A percentile compares a stretch with the other conserved stretches of the same genome.
These are phyloP conservation scores for Cynara cardunculus DNA, from an alignment of 129 eudicot species.

Conservation along the genomic window DNA sequence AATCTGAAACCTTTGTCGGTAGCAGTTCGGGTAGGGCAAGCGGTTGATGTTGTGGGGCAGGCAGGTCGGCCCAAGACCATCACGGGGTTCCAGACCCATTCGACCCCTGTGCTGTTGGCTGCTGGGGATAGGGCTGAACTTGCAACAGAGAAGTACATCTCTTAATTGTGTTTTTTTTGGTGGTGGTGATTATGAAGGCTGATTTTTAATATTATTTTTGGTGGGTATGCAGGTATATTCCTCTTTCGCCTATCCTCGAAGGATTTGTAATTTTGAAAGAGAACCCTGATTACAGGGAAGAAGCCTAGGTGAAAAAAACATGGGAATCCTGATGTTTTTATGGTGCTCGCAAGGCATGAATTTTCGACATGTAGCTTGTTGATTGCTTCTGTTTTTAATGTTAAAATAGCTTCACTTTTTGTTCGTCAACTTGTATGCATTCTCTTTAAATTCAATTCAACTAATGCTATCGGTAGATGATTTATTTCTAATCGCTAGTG, in stretches of 20 bases:
- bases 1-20: slow-evolving; percentile 90
- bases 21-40: slow-evolving; percentile 97
- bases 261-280: slow-evolving; percentile 91
- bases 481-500: neutral
- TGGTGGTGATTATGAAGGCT: neutral
- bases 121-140: slow-evolving; percentile 99
- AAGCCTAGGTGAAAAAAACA: slow-evolving; percentile 22
- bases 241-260: slow-evolving; percentile 83
- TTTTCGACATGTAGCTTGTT: neutral
- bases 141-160: slow-evolving; percentile 77
- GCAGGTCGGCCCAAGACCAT: slow-evolving; percentile 99
- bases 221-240: slow-evolving; percentile 69
- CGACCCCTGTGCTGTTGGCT: slow-evolving; percentile 90
- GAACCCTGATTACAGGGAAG: slow-evolving; percentile 91
- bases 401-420: slow-evolving; percentile 1
- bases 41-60: slow-evolving; percentile 98
- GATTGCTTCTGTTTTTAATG: slow-evolving; percentile 6
- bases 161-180: neutral
- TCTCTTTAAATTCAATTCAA: neutral
- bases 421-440: slow-evolving; percentile 7
- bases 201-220: slow-evolving; percentile 12
- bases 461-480: neutral
- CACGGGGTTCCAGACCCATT: slow-evolving; percentile 98
- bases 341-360: neutral
- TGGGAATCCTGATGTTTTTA: neutral